Base-by-base conservation (phyloP, 2,329 filamentous ascomycete genomes). In the Penicillium sp. region DNA sequence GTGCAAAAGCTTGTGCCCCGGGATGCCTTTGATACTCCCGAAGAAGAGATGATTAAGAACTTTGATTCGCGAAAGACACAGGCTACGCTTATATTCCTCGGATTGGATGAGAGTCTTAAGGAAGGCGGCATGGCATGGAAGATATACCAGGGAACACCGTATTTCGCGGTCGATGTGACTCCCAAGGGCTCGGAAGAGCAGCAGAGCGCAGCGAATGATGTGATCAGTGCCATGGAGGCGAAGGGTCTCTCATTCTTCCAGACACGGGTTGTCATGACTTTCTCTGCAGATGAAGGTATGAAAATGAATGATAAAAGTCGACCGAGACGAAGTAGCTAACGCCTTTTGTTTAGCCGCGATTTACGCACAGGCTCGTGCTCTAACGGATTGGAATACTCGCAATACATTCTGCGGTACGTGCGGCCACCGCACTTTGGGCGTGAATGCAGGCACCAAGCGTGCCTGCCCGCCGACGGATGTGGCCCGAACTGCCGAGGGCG, bases 321-420 rank as follows among this genome's bases (percentile, higher is more conserved):
- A 3, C 25, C 36, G 27, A 31, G 31, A 27, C 40, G 9, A 6
- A 18, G 11, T 4, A 38, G n/a, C 39, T 22, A 30, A 35, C 28
- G 1, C 25, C 30, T 6, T 37, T 22, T 29, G 37, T 46, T 54
- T 28, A 93, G 93, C 91, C 51, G 89, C 91, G 41, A 87, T 95
- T 38, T 95, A 90, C 60, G 92, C 89, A 12, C 89, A 95, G 71
- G 88, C 90, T 7, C 84, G 92, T 47, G 87, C 90, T 38, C 78
- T 96, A 22, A 77, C 95, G 30, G 93, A 97, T 74, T 99, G 93
- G 93, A 97, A 99, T 73, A 79, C 79, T 22, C 87, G 92, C 43
- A 95, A 95, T 72, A 87, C 86, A 27, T 99, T 89, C 77, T 99
- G 93, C 70, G 90, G 84, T 28, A 86, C 86, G 48, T 99, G 93